Base-by-base conservation (phyloP, 495 filamentous ascomycete species). In the Penicillium bovifimosum region DNA sequence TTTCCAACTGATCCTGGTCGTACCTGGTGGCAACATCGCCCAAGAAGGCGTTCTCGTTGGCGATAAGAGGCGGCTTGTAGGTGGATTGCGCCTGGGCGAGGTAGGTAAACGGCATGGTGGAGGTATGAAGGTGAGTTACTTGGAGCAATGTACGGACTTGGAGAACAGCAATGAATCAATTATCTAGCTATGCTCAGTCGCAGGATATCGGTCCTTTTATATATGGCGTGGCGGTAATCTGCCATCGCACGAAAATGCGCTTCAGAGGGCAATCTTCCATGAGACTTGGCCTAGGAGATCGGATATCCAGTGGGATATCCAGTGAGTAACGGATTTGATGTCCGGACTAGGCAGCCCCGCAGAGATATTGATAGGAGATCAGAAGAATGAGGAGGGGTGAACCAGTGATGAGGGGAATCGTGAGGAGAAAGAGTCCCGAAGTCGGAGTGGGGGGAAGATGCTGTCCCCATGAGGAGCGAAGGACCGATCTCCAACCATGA, bases 1-100 rank as follows among this genome's bases (percentile, higher is more conserved):
- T n/a, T n/a, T n/a, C 52, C 10, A 18, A 62, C n/a, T 3, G 9
- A 18, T 20, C 6, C 9, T 7, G 11, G 26, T 8, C 14, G 26
- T 66, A 85, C 78, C 77, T 84, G 0, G 81, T 77, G 33, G 75
- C 72, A 18, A 88, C 65, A 61, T 90, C 87, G 16, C 83, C 85
- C 4, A 89, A 73, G 60, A 76, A 89, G 9, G 85, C 86, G 58
- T 91, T 90, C 50, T 86, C 84, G 60, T 87, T 86, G 16, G 82
- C 85, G 51, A 89, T 85, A 28, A 87, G 73, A 1, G 85, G 84
- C 16, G 80, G 85, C 69, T 86, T 83, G 67, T 82, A 86, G 52
- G 73, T 77, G 14, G 74, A 78, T 62, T 86, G 84, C 5, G 83
- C 83, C 57, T 80, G 72, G 33, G 75, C 62, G 63, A 77, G 82